A percentile compares a stretch with the other conserved stretches of the same genome.
Conservation (phyloP, 768 basidiomycete genomes). For the Leccinum fibrillosum region DNA sequence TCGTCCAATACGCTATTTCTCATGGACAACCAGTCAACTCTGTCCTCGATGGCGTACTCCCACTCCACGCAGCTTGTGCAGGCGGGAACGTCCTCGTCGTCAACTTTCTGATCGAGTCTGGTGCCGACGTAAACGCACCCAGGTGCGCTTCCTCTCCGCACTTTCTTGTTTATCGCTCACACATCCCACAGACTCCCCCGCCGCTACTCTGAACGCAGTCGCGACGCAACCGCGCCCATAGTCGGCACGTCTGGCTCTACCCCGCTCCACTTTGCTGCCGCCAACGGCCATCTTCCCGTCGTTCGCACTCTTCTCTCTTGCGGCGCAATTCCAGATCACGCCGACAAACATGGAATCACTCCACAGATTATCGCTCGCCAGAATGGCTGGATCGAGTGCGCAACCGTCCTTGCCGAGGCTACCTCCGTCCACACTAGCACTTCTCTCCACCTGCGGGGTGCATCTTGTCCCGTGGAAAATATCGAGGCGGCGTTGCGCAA, state of each 20-base stretch:
- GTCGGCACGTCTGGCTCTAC: conserved; percentile 87
- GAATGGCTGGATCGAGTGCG: conserved; percentile 78
- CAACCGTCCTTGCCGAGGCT: conserved; percentile 69
- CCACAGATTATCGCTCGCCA: conserved; percentile 80
- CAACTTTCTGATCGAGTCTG: conserved; percentile 81
- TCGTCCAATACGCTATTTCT: conserved; percentile 88
- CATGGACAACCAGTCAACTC: conserved; percentile 97
- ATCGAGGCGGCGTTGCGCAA: conserved; percentile 34
- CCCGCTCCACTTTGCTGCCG: conserved; percentile 94
- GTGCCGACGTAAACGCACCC: conserved; percentile 98
- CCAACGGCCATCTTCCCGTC: conserved; percentile 83
- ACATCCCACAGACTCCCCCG: conserved; percentile 54
- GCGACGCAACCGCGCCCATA: conserved; percentile 65
- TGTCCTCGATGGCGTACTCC: conserved; percentile 93
- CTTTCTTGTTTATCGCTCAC: conserved; percentile 9
- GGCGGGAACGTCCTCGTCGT: conserved; percentile 90
- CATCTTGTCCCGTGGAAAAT: conserved; percentile 28
- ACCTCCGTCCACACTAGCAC: conserved; percentile 28
- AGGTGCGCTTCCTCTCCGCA: conserved; percentile 48
- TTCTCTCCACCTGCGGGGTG: conserved; percentile 16
- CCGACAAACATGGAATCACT: conserved; percentile 91
- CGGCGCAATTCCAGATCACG: conserved; percentile 76
- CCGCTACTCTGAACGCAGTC: conserved; percentile 68
- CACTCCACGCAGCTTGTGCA: conserved; percentile 91
- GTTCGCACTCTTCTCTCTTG: conserved; percentile 77